A percentile compares a stretch with the other conserved stretches of the same genome.
These are phyloP conservation scores for Bjerkandera adusta DNA, from an alignment of 1,284 basidiomycete species.

Conservation along the genomic window DNA sequence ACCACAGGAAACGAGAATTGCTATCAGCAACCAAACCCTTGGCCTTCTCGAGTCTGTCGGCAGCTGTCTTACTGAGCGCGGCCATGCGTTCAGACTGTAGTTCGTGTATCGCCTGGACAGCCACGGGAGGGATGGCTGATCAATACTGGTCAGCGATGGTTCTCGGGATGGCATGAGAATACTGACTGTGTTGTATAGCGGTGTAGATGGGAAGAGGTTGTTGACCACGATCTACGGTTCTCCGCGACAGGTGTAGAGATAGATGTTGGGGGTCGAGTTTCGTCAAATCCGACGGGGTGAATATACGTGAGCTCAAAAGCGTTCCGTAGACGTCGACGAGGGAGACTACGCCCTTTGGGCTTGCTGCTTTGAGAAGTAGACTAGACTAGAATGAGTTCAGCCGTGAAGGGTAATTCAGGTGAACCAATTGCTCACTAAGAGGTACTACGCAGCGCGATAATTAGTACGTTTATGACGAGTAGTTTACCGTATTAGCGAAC, in stretches of 20 bases:
- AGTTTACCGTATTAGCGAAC: constrained; percentile 16
- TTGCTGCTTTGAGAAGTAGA: constrained; percentile 35
- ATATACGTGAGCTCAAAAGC: constrained; percentile 36
- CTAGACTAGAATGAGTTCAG: constrained; percentile 27
- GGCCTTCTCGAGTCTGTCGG: constrained; percentile 17
- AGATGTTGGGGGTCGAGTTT: constrained; percentile 32
- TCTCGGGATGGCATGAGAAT: too few relatives aligned
- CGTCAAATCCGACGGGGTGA: constrained; percentile 30
- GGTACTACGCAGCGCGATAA: constrained; percentile 17
- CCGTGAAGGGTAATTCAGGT: background rate
- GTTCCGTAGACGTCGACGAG: constrained; percentile 41
- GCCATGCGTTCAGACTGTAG: constrained; percentile 22
- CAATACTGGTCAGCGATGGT: background rate
- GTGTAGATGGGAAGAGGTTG: constrained; percentile 41
- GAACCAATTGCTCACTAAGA: constrained; percentile 18
- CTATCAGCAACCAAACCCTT: constrained; percentile 8
- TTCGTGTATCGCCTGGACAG: constrained; percentile 22
- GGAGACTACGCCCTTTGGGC: constrained; percentile 30
- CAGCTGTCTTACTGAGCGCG: constrained; percentile 19
- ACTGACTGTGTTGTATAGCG: constrained; percentile 33
- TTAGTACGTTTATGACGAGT: constrained; percentile 1
- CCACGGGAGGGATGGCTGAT: constrained; percentile 28
- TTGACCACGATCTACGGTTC: constrained; percentile 30
- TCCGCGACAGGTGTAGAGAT: constrained; percentile 35
- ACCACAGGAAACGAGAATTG: constrained; percentile 32